phyloP scores from a whole-genome alignment of 441 rosid species.

The Erodium trifolium region DNA sequence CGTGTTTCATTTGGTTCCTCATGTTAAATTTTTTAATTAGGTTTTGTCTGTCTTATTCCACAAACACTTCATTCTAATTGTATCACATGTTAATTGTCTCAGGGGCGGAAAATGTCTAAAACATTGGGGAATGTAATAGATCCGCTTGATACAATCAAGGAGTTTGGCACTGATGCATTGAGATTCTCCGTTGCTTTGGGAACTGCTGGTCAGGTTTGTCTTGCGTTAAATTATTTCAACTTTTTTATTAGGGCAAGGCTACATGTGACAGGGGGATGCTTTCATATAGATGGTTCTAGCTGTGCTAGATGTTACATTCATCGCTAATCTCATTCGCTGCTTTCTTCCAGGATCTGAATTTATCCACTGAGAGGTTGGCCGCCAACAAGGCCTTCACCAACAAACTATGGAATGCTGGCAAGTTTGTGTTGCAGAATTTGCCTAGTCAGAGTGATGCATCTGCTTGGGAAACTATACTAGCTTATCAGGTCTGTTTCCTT shows the following conservation, averaged over 20 bases:
- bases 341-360: constrained; percentile 69
- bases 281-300: constrained; percentile 14
- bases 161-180: constrained; percentile 91
- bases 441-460: constrained; percentile 56
- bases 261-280: constrained; percentile 9
- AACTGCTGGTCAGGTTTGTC: constrained; percentile 94
- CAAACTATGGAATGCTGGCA: constrained; percentile 98
- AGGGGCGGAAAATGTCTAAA: constrained; percentile 98
- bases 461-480: constrained; percentile 63
- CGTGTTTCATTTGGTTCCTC: constrained; percentile 1
- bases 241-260: neutral
- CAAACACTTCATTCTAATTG: neutral
- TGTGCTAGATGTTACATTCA: constrained; percentile 19
- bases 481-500: constrained; percentile 44
- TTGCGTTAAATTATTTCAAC: constrained; percentile 16
- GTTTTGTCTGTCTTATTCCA: neutral
- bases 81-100: constrained; percentile 22
- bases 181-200: constrained; percentile 87
- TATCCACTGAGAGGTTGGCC: constrained; percentile 86
- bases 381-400: constrained; percentile 93
- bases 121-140: constrained; percentile 83
- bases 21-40: neutral
- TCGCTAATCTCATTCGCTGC: constrained; percentile 16
- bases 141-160: constrained; percentile 88
- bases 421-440: constrained; percentile 76